These are phyloP conservation scores for Fomitopsis pulvina DNA, from an alignment of 768 basidiomycete genomes.

Conservation along the genomic window DNA sequence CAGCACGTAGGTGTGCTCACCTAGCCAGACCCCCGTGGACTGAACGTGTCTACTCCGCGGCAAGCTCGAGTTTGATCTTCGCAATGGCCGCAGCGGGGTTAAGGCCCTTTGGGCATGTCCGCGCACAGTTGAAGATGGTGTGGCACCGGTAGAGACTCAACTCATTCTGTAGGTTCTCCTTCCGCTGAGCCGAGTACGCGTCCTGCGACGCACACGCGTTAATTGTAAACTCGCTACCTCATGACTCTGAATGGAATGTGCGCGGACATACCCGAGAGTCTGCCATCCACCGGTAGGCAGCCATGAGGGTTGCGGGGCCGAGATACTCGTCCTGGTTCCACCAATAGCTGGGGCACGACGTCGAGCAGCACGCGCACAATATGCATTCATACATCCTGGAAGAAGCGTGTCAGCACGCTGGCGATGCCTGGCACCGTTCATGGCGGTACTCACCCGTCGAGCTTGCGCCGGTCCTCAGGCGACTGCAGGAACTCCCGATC, in stretches of 20 bases:
- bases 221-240: too few species aligned
- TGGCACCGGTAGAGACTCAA: constrained; percentile 97
- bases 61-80: constrained; percentile 88
- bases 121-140: constrained; percentile 97
- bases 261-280: constrained; percentile 74
- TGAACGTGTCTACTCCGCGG: constrained; percentile 45
- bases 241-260: too few species aligned
- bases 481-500: constrained; percentile 86
- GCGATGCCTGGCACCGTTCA: not conserved
- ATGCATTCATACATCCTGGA: constrained; percentile 94
- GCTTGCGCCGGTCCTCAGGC: constrained; percentile 86
- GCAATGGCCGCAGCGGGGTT: constrained; percentile 92
- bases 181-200: constrained; percentile 67
- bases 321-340: constrained; percentile 99
- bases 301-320: constrained; percentile 94
- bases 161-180: constrained; percentile 91
- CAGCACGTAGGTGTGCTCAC: too few species aligned
- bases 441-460: constrained; percentile 44
- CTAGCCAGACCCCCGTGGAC: not conserved
- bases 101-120: constrained; percentile 96
- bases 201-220: constrained; percentile 42
- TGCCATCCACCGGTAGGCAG: constrained; percentile 97
- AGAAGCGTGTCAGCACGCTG: not conserved
- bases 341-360: constrained; percentile 97
- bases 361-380: constrained; percentile 95